Conservation (phyloP, 768 basidiomycete genomes). For the Dendrothele bispora region DNA sequence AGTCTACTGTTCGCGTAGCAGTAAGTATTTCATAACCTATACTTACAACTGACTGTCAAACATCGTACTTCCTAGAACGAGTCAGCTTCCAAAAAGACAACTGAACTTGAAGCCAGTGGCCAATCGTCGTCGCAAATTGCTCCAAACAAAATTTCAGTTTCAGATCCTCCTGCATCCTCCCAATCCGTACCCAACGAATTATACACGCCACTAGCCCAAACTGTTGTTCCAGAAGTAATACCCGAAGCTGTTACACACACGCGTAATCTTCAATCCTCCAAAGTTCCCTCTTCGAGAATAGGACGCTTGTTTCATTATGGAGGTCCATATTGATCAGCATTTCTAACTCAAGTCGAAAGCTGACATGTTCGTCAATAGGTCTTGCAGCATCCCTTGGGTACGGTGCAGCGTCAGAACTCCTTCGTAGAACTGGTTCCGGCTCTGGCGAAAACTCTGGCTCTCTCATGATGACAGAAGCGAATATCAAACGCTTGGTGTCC, state of each 20-base stretch:
- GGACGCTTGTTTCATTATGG: slow-evolving; percentile 95
- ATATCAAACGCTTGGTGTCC: slow-evolving; percentile 84
- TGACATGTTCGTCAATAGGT: slow-evolving; percentile 46
- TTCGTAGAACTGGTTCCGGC: slow-evolving; percentile 61
- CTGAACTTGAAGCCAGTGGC: not conserved
- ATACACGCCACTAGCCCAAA: not conserved
- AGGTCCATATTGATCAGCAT: slow-evolving; percentile 44
- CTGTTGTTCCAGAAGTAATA: slow-evolving; percentile 10
- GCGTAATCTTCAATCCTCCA: slow-evolving; percentile 72
- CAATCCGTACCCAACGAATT: not conserved
- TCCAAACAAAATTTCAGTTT: not conserved
- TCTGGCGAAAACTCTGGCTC: slow-evolving; percentile 28
- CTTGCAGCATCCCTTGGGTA: slow-evolving; percentile 87
- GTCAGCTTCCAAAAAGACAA: too few relatives aligned
- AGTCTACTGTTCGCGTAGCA: too few relatives aligned
- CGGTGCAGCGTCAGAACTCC: slow-evolving; percentile 85
- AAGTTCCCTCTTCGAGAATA: slow-evolving; percentile 86
- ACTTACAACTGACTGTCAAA: too few relatives aligned
- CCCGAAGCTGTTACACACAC: slow-evolving; percentile 13
- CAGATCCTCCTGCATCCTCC: not conserved
- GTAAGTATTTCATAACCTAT: too few relatives aligned
- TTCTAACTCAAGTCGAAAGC: not conserved
- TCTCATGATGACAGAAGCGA: slow-evolving; percentile 88
- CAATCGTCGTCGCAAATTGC: not conserved
- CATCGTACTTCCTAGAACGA: too few relatives aligned